Base-by-base conservation (phyloP, 108 stramenopile species). In the Pelagomonas calceolata region DNA sequence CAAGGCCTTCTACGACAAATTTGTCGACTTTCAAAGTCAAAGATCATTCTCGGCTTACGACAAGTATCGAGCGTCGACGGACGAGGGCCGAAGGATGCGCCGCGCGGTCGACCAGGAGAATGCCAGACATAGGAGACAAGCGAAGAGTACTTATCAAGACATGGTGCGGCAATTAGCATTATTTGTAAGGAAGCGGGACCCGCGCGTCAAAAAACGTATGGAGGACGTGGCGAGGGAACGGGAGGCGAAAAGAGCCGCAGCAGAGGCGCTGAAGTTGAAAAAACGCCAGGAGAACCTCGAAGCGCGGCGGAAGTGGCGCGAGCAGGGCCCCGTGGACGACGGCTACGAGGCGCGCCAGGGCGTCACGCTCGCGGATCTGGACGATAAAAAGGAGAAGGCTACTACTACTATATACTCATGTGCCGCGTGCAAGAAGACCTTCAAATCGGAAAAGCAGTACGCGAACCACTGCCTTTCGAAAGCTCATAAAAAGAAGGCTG, bases 21-120 rank as follows among this genome's bases (percentile, higher is more conserved):
- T 80, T 77, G 33, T 31, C 44, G 51, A 77, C 36, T 82, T 80
- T 69, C 74, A 76, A 36, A 69, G 79, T 16, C 1, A 44, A 17
- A 51, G 77, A 32, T 39, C 69, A 29, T 82, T 82, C 51, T 67
- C 77, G 15, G 80, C 77, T 77, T 73, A 74, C 33, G 81, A 82
- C 78, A 68, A 82, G 74, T 81, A 81, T 70, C 71, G 75, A 64
- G 77, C 37, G 76, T 26, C 32, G 64, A 37, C 80, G 37, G 81
- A 80, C 16, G 76, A 78, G 34, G 65, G 43, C 35, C 68, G 81
- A 32, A 70, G 66, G 31, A 80, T 82, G 31, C 73, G 79, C 34
- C 76, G 81, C 32, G 45, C 78, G 45, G 81, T 79, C 77, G 81
- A 82, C 34, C 74, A 80, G 30, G 81, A 81, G 76, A 82, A 82